Conservation (phyloP, 2,329 filamentous ascomycete species). For the Chaetomiaceae sp. region DNA sequence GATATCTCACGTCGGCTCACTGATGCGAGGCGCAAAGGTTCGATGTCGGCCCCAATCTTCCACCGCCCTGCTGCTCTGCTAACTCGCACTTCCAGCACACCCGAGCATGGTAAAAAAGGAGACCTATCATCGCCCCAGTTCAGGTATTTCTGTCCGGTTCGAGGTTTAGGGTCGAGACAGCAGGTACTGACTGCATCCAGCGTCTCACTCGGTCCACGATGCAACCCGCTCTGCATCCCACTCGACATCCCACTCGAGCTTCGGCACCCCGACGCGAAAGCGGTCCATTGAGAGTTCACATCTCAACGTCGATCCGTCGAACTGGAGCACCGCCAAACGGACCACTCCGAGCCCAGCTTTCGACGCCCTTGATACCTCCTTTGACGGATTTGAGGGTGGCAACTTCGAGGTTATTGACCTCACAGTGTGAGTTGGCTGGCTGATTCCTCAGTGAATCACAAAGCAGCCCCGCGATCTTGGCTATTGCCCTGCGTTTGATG, state of each 20-base stretch:
- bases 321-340: conserved; percentile 29
- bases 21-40: conserved; percentile 15
- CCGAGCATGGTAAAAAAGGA: background rate
- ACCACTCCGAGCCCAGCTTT: conserved; percentile 22
- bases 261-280: conserved; percentile 23
- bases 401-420: conserved; percentile 27
- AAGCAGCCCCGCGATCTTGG: background rate
- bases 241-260: background rate
- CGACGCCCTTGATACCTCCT: background rate
- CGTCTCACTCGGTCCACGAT: background rate
- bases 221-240: too few species aligned
- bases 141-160: background rate
- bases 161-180: background rate
- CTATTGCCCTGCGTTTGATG: background rate
- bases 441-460: background rate
- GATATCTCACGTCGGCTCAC: conserved; percentile 32
- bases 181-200: background rate
- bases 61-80: background rate
- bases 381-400: conserved; percentile 2
- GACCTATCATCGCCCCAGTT: too few species aligned
- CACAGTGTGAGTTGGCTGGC: conserved; percentile 24
- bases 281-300: conserved; percentile 28
- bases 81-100: background rate
- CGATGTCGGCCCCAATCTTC: background rate
- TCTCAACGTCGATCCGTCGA: conserved; percentile 15